A percentile compares a stretch with the other conserved stretches of the same genome.
These are phyloP conservation scores for Mycena capillaripes DNA, from an alignment of 768 basidiomycete genomes.

Conservation along the genomic window DNA sequence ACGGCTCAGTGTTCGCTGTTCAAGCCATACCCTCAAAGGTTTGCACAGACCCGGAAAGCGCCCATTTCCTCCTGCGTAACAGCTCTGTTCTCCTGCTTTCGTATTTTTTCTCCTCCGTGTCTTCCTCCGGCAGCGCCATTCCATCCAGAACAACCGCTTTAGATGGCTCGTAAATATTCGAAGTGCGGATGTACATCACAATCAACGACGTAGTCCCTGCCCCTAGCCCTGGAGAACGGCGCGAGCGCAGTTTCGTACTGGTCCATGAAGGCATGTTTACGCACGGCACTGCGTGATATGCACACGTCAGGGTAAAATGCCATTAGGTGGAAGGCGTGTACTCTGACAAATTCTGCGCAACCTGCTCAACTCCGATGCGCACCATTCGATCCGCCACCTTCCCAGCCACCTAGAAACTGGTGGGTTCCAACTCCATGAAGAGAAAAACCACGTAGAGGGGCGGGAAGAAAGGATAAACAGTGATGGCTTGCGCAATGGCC, in stretches of 20 bases:
- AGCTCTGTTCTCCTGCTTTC: conserved; percentile 30
- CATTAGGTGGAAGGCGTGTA: neutral
- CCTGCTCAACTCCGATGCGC: conserved; percentile 34
- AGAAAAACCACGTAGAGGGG: conserved; percentile 37
- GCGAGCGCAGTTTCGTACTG: conserved; percentile 27
- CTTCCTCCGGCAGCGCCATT: conserved; percentile 16
- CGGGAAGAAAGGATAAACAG: too few relatives aligned
- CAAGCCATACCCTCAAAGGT: too few relatives aligned
- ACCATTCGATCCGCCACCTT: conserved; percentile 15
- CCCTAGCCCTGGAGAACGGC: conserved; percentile 33
- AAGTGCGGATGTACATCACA: conserved; percentile 14
- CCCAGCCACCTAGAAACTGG: conserved; percentile 34
- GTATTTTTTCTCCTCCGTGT: conserved; percentile 28
- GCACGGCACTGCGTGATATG: neutral
- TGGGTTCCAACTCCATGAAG: conserved; percentile 36
- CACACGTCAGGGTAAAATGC: neutral
- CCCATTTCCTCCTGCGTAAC: conserved; percentile 17
- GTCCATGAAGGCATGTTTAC: conserved; percentile 29
- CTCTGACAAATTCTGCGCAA: conserved; percentile 30
- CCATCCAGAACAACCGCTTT: conserved; percentile 33
- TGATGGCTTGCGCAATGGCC: too few relatives aligned
- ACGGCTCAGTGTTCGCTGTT: too few relatives aligned
- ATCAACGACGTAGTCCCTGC: conserved; percentile 29
- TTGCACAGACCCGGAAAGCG: too few relatives aligned
- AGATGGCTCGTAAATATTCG: neutral